phyloP scores from a whole-genome alignment of 257 asterid genomes.

The Echites panduratus region DNA sequence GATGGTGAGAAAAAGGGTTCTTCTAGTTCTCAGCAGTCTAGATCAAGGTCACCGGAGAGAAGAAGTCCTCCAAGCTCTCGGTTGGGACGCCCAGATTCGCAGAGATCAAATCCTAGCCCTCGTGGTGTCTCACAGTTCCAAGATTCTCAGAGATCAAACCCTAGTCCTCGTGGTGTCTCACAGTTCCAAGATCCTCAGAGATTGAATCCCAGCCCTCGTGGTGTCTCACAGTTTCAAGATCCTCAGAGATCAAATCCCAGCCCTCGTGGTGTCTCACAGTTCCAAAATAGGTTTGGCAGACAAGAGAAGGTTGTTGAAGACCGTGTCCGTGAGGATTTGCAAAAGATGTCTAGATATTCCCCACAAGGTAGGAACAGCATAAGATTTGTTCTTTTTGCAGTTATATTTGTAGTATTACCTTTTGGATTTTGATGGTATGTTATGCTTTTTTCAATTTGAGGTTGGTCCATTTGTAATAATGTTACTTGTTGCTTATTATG shows the following conservation, averaged over 20 bases:
- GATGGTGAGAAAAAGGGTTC: constrained; percentile 54
- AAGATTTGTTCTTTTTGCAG: constrained; percentile 6
- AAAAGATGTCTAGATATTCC: constrained; percentile 60
- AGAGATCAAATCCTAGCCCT: constrained; percentile 63
- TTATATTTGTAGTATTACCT: constrained; percentile 6
- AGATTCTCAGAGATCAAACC: constrained; percentile 59
- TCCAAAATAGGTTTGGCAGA: constrained; percentile 51
- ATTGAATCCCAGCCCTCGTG: constrained; percentile 60
- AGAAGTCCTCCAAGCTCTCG: constrained; percentile 74
- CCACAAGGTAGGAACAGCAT: constrained; percentile 67
- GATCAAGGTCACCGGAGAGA: constrained; percentile 70
- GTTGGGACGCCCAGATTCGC: constrained; percentile 55
- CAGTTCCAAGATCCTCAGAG: constrained; percentile 45
- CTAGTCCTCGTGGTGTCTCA: constrained; percentile 42
- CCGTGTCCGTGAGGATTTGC: constrained; percentile 67
- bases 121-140: constrained; percentile 26
- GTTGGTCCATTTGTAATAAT: constrained; percentile 23
- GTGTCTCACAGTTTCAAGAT: constrained; percentile 25
- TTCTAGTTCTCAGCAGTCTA: constrained; percentile 50
- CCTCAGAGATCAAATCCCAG: constrained; percentile 64
- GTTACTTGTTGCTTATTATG: constrained; percentile 29
- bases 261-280: constrained; percentile 45
- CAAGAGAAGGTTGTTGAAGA: constrained; percentile 72
- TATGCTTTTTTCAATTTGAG: constrained; percentile 3
- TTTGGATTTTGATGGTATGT: neutral